These are phyloP conservation scores for Septoria linicola DNA, from an alignment of 2,329 filamentous ascomycete species.

Conservation along the genomic window DNA sequence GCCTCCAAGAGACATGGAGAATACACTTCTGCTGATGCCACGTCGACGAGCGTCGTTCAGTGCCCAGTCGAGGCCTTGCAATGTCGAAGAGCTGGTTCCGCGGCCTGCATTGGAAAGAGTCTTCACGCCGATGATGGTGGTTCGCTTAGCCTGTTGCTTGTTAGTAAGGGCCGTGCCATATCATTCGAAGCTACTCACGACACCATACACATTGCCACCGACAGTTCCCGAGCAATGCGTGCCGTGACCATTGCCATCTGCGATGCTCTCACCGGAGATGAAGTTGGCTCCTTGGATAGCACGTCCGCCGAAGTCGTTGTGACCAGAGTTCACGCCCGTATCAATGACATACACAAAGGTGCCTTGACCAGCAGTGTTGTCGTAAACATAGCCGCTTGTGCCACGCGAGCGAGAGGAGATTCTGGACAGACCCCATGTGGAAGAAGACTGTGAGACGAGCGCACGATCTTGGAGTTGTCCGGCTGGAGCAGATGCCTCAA, in stretches of 20 bases:
- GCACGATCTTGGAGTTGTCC: slow-evolving; percentile 10
- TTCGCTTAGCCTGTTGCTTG: slow-evolving; percentile 38
- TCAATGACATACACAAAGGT: slow-evolving; percentile 29
- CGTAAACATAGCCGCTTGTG: slow-evolving; percentile 29
- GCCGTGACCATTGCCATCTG: slow-evolving; percentile 59
- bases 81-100: slow-evolving; percentile 48
- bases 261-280: slow-evolving; percentile 37
- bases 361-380: slow-evolving; percentile 19
- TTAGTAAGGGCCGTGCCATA: not conserved
- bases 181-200: slow-evolving; percentile 20
- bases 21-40: slow-evolving; percentile 58
- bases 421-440: slow-evolving; percentile 26
- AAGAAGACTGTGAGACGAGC: slow-evolving; percentile 17
- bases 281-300: slow-evolving; percentile 29
- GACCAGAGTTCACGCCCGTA: slow-evolving; percentile 28
- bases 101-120: slow-evolving; percentile 46
- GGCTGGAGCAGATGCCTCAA: slow-evolving; percentile 33
- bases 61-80: slow-evolving; percentile 49
- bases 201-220: slow-evolving; percentile 54
- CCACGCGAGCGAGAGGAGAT: slow-evolving; percentile 25
- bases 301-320: slow-evolving; percentile 40
- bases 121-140: slow-evolving; percentile 52
- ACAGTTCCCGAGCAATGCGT: slow-evolving; percentile 84
- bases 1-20: slow-evolving; percentile 45
- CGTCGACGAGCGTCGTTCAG: slow-evolving; percentile 61